These are phyloP conservation scores for Sordariomycetes sp. DNA, from an alignment of 2,329 filamentous ascomycete genomes.

Conservation along the genomic window DNA sequence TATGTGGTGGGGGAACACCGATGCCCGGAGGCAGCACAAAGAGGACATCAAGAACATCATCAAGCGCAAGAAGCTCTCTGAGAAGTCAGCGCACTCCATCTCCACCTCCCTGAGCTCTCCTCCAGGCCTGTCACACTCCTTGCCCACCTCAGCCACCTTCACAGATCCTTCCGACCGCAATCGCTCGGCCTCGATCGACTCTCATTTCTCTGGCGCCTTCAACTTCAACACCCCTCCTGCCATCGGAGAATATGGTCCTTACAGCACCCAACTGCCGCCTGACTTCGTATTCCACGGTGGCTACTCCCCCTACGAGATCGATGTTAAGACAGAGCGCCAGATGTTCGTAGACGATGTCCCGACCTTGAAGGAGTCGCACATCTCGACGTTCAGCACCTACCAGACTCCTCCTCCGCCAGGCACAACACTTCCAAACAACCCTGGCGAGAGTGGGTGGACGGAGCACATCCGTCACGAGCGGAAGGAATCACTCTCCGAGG, in stretches of 20 bases:
- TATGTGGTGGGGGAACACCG: slow-evolving; percentile 94
- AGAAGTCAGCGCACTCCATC: slow-evolving; percentile 60
- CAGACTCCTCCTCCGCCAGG: slow-evolving; percentile 67
- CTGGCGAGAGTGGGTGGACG: slow-evolving; percentile 54
- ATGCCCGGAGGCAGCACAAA: slow-evolving; percentile 77
- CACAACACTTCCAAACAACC: slow-evolving; percentile 54
- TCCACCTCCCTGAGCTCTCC: slow-evolving; percentile 56
- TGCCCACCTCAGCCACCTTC: slow-evolving; percentile 72
- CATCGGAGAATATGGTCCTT: slow-evolving; percentile 46
- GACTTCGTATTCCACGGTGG: slow-evolving; percentile 46
- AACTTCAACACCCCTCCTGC: slow-evolving; percentile 58
- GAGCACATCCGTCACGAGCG: slow-evolving; percentile 24
- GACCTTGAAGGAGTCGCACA: slow-evolving; percentile 74
- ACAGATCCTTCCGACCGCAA: slow-evolving; percentile 66
- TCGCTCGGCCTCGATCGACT: slow-evolving; percentile 71
- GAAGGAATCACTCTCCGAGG: slow-evolving; percentile 58
- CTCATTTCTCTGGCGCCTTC: slow-evolving; percentile 65
- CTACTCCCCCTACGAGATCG: slow-evolving; percentile 80
- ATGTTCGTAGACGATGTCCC: slow-evolving; percentile 90
- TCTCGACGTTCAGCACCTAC: slow-evolving; percentile 89
- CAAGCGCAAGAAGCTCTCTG: slow-evolving; percentile 89
- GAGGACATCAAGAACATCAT: slow-evolving; percentile 96
- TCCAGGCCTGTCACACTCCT: slow-evolving; percentile 70
- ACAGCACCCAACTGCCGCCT: slow-evolving; percentile 53
- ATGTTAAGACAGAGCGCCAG: slow-evolving; percentile 91